Evolutionary conservation across 192 early-diverging fungal genomes (phyloP), one percentile per base, ranked within the genome.

Genomic region (Coemansia sp.): DNA sequence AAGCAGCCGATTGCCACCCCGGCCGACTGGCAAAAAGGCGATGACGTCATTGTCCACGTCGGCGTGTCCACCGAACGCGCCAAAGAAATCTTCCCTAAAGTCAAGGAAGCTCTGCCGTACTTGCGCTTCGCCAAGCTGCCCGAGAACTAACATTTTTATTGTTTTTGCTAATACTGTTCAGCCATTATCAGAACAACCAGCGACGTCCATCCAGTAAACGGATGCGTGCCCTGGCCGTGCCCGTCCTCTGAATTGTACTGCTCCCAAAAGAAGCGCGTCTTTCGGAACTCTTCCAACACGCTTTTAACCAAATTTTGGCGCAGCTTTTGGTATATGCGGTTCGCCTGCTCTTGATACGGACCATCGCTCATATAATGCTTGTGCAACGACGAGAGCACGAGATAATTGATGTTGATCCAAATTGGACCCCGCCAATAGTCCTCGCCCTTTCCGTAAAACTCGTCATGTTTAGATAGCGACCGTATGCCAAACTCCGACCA

Each of bases 401-500:
- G 73, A 68, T 96, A 98, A 72, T 96, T 94, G 56, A 93, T 79
- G 61, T 95, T 95, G 58, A 95, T 86, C 96, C 96, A 98, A 29
- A 95, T 86, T 1, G 93, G 91, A 2, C 94, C 96, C 57, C 90
- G 84, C 96, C 94, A 98, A 74, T 98, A 98, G 71, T 94, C 90
- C 73, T 98, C 96, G 60, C 86, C 92, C 3, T 87, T 88, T 2
- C 87, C 88, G 66, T 86, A 94, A 47, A 76, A 88, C 24, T 70
- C 63, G 66, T 90, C 86, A 19, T 69, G 70, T 22, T 70, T 81
- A 0, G 89, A 89, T 43, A 92, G 56, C 37, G 89, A 90, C 17
- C 88, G 85, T 21, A 90, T 61, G 27, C 90, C 90, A 67, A 83
- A 86, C 25, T 84, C 84, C 4, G 93, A 86, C 95, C 95, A 98